A percentile compares a stretch with the other conserved stretches of the same genome.
These are phyloP conservation scores for Aspergillus taichungensis DNA, from an alignment of 495 filamentous ascomycete species.

Conservation along the genomic window DNA sequence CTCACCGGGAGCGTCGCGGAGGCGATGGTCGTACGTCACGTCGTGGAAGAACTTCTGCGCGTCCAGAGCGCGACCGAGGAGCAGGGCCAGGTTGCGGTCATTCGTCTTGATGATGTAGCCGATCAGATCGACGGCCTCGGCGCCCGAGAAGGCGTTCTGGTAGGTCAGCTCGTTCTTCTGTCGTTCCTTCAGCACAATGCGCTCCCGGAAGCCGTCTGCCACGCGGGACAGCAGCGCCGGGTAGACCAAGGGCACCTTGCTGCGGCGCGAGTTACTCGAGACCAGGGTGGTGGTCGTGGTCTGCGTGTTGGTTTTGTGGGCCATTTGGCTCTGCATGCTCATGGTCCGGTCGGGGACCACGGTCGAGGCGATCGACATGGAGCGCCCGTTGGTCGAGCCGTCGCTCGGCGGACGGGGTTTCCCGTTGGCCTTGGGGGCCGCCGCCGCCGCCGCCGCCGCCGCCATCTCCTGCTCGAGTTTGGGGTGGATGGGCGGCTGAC, in stretches of 20 bases:
- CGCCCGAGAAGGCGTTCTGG: conserved; percentile 90
- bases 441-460: conserved; percentile 13
- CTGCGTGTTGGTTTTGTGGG: conserved; percentile 22
- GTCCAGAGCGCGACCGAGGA: conserved; percentile 89
- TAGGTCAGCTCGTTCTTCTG: conserved; percentile 97
- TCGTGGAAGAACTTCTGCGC: conserved; percentile 99
- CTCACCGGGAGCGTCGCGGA: conserved; percentile 82
- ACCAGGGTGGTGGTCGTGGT: conserved; percentile 24
- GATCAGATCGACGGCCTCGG: conserved; percentile 92
- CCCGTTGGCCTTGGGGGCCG: conserved; percentile 17
- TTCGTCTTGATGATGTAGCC: conserved; percentile 92
- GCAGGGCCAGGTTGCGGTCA: conserved; percentile 86
- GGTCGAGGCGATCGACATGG: conserved; percentile 90
- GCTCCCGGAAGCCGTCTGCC: conserved; percentile 80
- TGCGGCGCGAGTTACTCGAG: conserved; percentile 40
- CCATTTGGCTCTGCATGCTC: conserved; percentile 36
- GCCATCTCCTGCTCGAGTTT: conserved; percentile 19
- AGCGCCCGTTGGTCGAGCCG: conserved; percentile 39
- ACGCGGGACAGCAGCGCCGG: conserved; percentile 87
- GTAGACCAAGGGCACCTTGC: conserved; percentile 73
- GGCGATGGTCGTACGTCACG: conserved; percentile 93
- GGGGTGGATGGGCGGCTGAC: conserved; percentile 11
- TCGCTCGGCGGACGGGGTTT: conserved; percentile 35
- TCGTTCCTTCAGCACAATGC: conserved; percentile 71
- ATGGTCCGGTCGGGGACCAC: conserved; percentile 44